Evolutionary conservation across 2,329 filamentous ascomycete genomes (phyloP).

Genomic region (Diaporthe sp.): DNA sequence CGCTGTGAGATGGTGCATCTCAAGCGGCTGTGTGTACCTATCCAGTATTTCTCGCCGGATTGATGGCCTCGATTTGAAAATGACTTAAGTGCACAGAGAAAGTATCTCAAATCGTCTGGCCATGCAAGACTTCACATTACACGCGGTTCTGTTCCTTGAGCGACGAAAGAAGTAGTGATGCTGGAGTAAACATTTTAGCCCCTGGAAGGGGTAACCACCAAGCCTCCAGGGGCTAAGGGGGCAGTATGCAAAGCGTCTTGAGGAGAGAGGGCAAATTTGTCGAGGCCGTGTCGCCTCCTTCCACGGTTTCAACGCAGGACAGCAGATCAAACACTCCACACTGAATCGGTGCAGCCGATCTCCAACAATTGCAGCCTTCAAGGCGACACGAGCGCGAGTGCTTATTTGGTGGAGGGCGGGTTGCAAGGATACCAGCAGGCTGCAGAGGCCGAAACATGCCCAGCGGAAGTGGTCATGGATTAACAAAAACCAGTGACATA

Average conservation of each 20-base stretch:
- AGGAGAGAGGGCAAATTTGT: background rate
- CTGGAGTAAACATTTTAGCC: background rate
- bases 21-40: background rate
- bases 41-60: background rate
- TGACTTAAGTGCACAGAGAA: background rate
- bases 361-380: background rate
- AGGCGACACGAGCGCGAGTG: background rate
- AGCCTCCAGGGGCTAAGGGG: background rate
- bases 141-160: no score
- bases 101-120: no score
- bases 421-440: constrained; percentile 14
- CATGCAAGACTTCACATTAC: background rate
- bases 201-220: background rate
- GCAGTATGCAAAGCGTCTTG: background rate
- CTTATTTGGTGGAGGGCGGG: background rate
- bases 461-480: background rate
- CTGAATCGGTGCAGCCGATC: constrained; percentile 21
- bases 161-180: background rate
- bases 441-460: constrained; percentile 28
- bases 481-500: constrained; percentile 8
- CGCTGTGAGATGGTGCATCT: background rate
- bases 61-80: background rate
- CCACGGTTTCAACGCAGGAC: background rate
- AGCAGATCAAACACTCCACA: constrained; percentile 20
- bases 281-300: background rate